Conservation (phyloP, 495 filamentous ascomycete genomes). For the Tricharina praecox region DNA sequence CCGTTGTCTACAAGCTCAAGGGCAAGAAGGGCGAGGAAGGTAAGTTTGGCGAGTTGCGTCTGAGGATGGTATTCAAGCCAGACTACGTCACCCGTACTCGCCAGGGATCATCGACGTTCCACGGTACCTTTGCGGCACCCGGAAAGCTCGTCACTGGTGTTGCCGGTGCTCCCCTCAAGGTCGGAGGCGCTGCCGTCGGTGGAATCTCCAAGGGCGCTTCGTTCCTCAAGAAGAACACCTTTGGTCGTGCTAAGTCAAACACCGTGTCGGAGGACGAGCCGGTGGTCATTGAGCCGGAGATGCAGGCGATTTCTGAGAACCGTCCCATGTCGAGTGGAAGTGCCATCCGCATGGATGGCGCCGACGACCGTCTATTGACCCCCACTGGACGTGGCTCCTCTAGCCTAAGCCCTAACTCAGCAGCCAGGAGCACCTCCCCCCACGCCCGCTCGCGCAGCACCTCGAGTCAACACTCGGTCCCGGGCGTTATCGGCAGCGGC, state of each 20-base stretch:
- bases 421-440: constrained; percentile 5
- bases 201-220: constrained; percentile 76
- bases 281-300: constrained; percentile 15
- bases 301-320: neutral
- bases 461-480: constrained; percentile 43
- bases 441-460: constrained; percentile 55
- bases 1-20: constrained; percentile 56
- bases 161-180: constrained; percentile 78
- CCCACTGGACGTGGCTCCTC: neutral
- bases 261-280: neutral
- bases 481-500: constrained; percentile 34
- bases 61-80: constrained; percentile 85
- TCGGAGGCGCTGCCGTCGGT: constrained; percentile 55
- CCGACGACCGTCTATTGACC: neutral
- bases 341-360: neutral
- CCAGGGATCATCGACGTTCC: constrained; percentile 85
- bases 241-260: constrained; percentile 34
- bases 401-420: neutral
- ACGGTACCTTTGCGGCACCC: constrained; percentile 77
- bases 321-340: constrained; percentile 3
- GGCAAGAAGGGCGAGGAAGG: constrained; percentile 84
- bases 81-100: constrained; percentile 75
- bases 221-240: constrained; percentile 54
- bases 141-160: constrained; percentile 70
- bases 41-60: constrained; percentile 65